Evolutionary conservation across 1,284 basidiomycete genomes (phyloP).

Genomic region (Tilletia setariae): DNA sequence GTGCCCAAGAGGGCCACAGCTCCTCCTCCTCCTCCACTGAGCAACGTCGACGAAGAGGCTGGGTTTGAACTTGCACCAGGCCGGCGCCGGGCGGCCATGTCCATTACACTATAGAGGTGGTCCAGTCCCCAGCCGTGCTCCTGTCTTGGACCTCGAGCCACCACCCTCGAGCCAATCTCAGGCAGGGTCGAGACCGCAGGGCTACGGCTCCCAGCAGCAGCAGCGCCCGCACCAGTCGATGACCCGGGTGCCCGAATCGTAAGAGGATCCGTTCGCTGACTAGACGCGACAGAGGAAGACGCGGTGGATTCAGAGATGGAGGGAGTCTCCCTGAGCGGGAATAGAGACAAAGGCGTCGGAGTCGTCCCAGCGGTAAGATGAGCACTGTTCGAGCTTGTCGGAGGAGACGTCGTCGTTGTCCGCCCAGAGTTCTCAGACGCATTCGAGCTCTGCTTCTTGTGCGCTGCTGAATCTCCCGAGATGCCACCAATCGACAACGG

Average conservation of each 20-base stretch:
- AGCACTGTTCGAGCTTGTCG: constrained; percentile 27
- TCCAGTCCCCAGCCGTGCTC: constrained; percentile 32
- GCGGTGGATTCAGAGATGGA: background rate
- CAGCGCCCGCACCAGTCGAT: too few relatives aligned
- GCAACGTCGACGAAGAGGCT: too few relatives aligned
- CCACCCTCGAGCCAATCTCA: constrained; percentile 13
- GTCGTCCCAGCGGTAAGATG: constrained; percentile 9
- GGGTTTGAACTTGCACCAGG: background rate
- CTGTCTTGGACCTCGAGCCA: too few relatives aligned
- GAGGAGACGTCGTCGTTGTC: constrained; percentile 28
- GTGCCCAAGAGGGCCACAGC: background rate
- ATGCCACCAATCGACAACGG: background rate
- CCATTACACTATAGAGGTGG: constrained; percentile 43
- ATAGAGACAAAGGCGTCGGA: constrained; percentile 1
- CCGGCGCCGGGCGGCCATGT: constrained; percentile 33
- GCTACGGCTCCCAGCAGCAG: background rate
- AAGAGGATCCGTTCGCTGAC: background rate
- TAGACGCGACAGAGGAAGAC: background rate
- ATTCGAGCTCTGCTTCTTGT: constrained; percentile 32
- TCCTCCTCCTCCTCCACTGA: background rate
- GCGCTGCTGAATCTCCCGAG: constrained; percentile 10
- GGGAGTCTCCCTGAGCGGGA: background rate
- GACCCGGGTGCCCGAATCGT: background rate
- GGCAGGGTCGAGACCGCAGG: background rate
- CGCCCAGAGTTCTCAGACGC: constrained; percentile 29